Conservation (phyloP, 208 protist species). For the Leishmania braziliensis region DNA sequence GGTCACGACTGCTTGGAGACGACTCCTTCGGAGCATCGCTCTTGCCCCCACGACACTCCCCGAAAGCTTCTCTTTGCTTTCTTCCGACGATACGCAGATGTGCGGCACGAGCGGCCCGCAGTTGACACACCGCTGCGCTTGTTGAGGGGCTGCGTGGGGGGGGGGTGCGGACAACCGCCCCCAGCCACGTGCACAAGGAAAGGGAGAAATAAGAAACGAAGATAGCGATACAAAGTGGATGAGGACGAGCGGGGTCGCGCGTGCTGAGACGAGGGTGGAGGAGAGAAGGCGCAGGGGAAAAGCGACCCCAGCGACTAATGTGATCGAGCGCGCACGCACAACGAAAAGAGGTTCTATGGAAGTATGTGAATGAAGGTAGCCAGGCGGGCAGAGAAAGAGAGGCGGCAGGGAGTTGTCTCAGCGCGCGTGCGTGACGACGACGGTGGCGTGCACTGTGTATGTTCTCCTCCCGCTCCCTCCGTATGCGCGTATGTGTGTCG, state of each 20-base stretch:
- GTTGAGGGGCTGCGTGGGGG: not conserved
- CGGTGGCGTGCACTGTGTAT: not conserved
- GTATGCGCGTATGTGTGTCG: not conserved
- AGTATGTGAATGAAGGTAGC: not conserved
- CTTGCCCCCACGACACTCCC: not conserved
- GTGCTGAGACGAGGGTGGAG: too few species aligned
- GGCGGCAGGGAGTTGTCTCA: not conserved
- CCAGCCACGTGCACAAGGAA: slow-evolving; percentile 5
- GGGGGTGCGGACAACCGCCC: slow-evolving; percentile 6
- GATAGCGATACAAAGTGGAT: not conserved
- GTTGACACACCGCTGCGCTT: not conserved
- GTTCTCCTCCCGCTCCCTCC: not conserved
- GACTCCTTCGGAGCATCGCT: slow-evolving; percentile 21
- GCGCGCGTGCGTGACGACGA: not conserved
- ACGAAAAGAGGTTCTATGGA: not conserved
- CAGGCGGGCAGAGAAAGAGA: not conserved
- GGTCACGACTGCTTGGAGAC: slow-evolving; percentile 10
- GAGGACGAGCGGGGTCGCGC: not conserved
- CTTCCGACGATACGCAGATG: not conserved
- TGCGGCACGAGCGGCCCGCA: not conserved
- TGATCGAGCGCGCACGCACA: not conserved
- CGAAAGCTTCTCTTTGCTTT: not conserved
- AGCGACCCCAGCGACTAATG: not conserved
- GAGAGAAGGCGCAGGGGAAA: not conserved
- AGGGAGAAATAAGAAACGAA: slow-evolving; percentile 19